Evolutionary conservation across 139 green algal genomes (phyloP), one percentile per base, ranked within the genome.

Genomic region (Closterium sp.): DNA sequence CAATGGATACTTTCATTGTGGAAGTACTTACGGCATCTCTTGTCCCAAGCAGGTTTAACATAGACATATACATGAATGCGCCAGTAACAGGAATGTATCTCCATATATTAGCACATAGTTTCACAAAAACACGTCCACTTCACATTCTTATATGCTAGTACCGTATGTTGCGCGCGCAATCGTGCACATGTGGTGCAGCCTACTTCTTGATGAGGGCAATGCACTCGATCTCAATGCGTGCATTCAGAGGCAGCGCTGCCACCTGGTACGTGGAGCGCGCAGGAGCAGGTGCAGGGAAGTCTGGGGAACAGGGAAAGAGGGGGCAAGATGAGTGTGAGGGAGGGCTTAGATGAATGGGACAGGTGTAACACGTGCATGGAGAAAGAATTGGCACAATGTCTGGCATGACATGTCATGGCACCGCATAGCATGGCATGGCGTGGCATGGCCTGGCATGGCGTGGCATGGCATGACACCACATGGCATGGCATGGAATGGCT

Each of bases 181-280:
- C 0, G 5, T 13, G 38, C 38, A 50, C 38, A 50, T 50, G 62
- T 79, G 62, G 62, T 79, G 17, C 38, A 7, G 13, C 21, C 85
- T 87, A 87, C 22, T 87, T 42, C 86, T 93, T 92, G 9, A 92
- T 21, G 42, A 92, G 27, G 6, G 91, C 91, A 93, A 93, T 93
- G 91, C 86, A 92, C 62, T 94, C 91, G n/a, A 94, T 93, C 73
- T 94, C 91, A 24, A 94, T 30, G 22, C 50, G 34, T 1, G 91
- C 91, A 93, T 89, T 93, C 88, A 92, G 70, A 28, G 91, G 91
- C 30, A 94, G 88, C 30, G 88, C 88, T 89, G 91, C 91, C 88
- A 94, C 91, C 62, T 94, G 91, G 73, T 90, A 94, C 9, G 91
- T 94, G 17, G 91, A 94, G n/a, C 91, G 87, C 29, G 91, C 91